These are phyloP conservation scores for Thalassiosira mediterranea DNA, from an alignment of 352 stramenopile species.

Conservation along the genomic window DNA sequence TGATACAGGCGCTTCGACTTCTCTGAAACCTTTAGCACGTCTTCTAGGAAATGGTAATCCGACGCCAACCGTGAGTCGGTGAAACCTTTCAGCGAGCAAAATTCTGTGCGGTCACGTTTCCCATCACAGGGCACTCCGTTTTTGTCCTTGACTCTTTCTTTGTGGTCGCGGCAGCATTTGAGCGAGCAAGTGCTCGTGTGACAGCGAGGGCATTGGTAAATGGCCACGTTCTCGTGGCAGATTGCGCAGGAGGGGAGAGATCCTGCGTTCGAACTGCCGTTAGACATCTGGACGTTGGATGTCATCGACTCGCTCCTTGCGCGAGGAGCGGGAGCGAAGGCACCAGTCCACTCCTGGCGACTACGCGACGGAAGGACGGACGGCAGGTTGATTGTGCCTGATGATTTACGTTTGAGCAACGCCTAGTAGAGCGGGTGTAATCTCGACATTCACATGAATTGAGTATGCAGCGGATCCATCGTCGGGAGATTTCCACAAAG, in stretches of 20 bases:
- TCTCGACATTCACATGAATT: too few relatives aligned
- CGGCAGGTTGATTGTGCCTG: too few relatives aligned
- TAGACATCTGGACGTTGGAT: too few relatives aligned
- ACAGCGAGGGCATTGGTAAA: conserved; percentile 78
- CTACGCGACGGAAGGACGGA: too few relatives aligned
- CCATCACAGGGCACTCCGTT: conserved; percentile 52
- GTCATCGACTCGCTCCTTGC: too few relatives aligned
- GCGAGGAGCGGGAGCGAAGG: too few relatives aligned
- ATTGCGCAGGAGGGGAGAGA: conserved; percentile 52
- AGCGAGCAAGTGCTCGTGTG: conserved; percentile 67
- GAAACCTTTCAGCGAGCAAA: conserved; percentile 64
- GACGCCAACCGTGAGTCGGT: conserved; percentile 67
- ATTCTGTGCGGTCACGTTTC: conserved; percentile 67
- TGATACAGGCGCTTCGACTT: conserved; percentile 50
- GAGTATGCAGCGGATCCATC: too few relatives aligned
- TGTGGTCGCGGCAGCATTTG: conserved; percentile 65
- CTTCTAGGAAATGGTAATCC: conserved; percentile 81
- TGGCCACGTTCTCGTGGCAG: conserved; percentile 50
- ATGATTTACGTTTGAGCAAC: too few relatives aligned
- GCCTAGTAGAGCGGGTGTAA: too few relatives aligned
- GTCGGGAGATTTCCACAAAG: too few relatives aligned
- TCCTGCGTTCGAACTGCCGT: background rate
- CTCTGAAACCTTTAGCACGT: conserved; percentile 59
- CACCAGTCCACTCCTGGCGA: too few relatives aligned
- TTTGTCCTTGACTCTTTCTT: conserved; percentile 28